Base-by-base conservation (phyloP, 805 yeast species). In the Metschnikowia baotianmanensis region DNA sequence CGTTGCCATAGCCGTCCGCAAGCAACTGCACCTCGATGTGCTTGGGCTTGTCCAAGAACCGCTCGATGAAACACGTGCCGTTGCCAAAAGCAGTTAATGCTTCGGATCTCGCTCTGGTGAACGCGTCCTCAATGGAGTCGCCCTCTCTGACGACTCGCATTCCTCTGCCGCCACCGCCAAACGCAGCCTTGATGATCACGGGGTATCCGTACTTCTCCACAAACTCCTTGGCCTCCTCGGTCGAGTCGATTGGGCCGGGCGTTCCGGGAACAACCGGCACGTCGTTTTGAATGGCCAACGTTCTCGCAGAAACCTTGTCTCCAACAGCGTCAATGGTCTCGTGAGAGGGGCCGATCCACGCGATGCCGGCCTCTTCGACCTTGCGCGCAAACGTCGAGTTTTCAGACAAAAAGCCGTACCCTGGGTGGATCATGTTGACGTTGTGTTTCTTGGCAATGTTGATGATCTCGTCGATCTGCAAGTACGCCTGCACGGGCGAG, bases 131-230 rank as follows among this genome's bases (percentile, higher is more conserved):
- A 45, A 91, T 79, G 63, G 83, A 87, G 55, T 93, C 99, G 56
- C 96, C 97, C 67, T 91, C 96, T 59, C 95, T 77, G 32, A 91
- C 99, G 37, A 91, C 99, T 72, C 99, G 83, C 98, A 91, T 93
- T 78, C 99, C 99, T 71, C 98, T 82, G 61, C 99, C 99, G 76
- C 99, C 99, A 71, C 99, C 99, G 64, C 99, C 99, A 60, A 86
- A 93, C 27, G 99, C 99, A 34, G 99, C 99, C 70, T 91, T 91
- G 69, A 91, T 89, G 67, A 91, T 91, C 35, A 93, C 98, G 7
- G 99, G 99, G 69, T 65, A 90, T 23, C 99, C 99, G 65, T 91
- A 77, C 67, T 88, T 59, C 32, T 69, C 77, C 26, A 90, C 97
- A 59, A 91, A 91, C 7, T 63, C 82, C 50, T 69, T 56, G 24